Evolutionary conservation across 1,139 yeast species (phyloP).

Genomic region (Geotrichum siamense): DNA sequence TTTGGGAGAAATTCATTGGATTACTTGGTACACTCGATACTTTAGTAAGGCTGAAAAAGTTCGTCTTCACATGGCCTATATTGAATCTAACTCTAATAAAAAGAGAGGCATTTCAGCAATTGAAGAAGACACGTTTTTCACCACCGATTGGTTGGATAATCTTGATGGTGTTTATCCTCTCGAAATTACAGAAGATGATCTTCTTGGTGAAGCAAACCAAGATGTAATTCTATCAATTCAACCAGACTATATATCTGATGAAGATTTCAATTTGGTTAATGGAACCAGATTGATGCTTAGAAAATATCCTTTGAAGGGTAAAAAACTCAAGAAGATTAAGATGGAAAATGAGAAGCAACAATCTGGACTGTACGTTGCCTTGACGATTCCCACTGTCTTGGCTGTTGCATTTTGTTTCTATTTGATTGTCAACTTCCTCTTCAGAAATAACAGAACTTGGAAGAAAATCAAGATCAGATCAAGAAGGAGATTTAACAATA

Average conservation of each 20-base stretch:
- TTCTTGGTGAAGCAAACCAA: conserved; percentile 44
- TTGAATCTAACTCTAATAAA: conserved; percentile 54
- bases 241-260: conserved; percentile 59
- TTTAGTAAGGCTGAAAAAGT: conserved; percentile 52
- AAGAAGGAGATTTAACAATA: conserved; percentile 9
- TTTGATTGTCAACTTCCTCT: conserved; percentile 14
- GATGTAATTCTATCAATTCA: conserved; percentile 57
- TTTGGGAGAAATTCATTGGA: conserved; percentile 57
- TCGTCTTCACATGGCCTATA: conserved; percentile 57
- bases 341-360: conserved; percentile 29
- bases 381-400: conserved; percentile 62
- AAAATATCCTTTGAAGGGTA: conserved; percentile 52
- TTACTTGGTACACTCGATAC: conserved; percentile 68
- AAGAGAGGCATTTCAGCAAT: conserved; percentile 18
- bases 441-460: conserved; percentile 18
- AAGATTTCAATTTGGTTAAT: conserved; percentile 45
- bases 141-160: conserved; percentile 65
- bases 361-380: conserved; percentile 59
- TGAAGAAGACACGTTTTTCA: conserved; percentile 46
- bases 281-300: conserved; percentile 52
- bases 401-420: conserved; percentile 40
- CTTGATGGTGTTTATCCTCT: conserved; percentile 59
- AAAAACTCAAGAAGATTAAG: conserved; percentile 46
- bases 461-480: conserved; percentile 16
- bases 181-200: conserved; percentile 54